Evolutionary conservation across 192 early-diverging fungal genomes (phyloP).

Genomic region (Coemansia sp.): DNA sequence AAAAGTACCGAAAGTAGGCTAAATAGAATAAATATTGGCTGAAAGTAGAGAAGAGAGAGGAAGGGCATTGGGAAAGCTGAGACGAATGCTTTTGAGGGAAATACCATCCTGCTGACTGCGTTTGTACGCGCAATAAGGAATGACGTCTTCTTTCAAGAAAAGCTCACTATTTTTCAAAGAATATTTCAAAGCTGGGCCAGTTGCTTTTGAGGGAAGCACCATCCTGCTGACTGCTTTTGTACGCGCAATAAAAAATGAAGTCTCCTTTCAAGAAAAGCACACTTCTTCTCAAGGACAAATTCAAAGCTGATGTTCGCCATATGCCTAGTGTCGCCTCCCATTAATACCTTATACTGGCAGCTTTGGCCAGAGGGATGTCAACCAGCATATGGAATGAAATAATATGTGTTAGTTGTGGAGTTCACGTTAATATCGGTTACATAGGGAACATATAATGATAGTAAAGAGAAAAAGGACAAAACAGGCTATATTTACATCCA

Average conservation of each 20-base stretch:
- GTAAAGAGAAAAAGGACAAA: constrained; percentile 11
- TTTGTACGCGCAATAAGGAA: not conserved
- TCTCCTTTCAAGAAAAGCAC: not conserved
- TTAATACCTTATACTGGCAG: too few species aligned
- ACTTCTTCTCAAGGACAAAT: not conserved
- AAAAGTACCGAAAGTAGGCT: not conserved
- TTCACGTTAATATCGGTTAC: too few species aligned
- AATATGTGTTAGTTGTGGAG: too few species aligned
- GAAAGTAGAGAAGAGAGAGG: not conserved
- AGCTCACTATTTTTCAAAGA: not conserved
- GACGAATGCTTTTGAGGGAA: not conserved
- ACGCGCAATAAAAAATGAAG: not conserved
- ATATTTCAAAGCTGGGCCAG: not conserved
- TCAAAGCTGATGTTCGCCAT: too few species aligned
- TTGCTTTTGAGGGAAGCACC: not conserved
- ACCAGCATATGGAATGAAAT: too few species aligned
- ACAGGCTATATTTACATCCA: constrained; percentile 41
- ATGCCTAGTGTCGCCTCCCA: too few species aligned
- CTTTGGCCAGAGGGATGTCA: too few species aligned
- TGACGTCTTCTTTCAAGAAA: not conserved
- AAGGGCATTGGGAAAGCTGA: not conserved
- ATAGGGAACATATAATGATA: not conserved
- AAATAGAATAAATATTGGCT: not conserved
- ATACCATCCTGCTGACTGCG: not conserved
- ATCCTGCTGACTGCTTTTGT: not conserved